A percentile compares a stretch with the other conserved stretches of the same genome.
These are phyloP conservation scores for Neofusicoccum parvum DNA, from an alignment of 2,329 filamentous ascomycete genomes.

Conservation along the genomic window DNA sequence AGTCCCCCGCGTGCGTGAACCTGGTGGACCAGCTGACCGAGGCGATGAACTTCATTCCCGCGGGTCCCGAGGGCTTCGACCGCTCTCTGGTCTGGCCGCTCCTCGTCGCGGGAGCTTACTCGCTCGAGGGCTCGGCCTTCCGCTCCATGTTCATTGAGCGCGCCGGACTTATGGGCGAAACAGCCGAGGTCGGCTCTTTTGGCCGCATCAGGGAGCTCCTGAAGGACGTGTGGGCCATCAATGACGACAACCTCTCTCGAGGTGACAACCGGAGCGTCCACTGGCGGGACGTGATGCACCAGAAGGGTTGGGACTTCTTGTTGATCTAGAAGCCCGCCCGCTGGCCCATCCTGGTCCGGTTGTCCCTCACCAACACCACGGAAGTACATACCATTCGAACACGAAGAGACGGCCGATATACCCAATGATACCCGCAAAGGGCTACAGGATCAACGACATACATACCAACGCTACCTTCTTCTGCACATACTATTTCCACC, in stretches of 20 bases:
- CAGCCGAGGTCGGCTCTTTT: conserved; percentile 80
- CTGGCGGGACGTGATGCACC: conserved; percentile 93
- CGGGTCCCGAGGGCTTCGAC: conserved; percentile 81
- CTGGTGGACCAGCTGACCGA: conserved; percentile 77
- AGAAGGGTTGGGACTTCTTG: conserved; percentile 89
- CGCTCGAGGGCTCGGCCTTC: conserved; percentile 72
- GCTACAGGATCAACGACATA: conserved; percentile 12
- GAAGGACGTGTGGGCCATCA: conserved; percentile 76
- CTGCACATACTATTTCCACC: conserved; percentile 35
- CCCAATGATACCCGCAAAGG: conserved; percentile 17
- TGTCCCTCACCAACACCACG: conserved; percentile 18
- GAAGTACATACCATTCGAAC: conserved; percentile 16
- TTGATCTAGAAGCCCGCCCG: conserved; percentile 64
- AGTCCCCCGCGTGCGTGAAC: conserved; percentile 71
- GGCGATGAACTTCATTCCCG: conserved; percentile 79
- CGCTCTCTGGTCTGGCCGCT: conserved; percentile 92
- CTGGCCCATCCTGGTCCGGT: conserved; percentile 39
- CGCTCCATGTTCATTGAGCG: conserved; percentile 77
- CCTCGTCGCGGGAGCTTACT: conserved; percentile 81
- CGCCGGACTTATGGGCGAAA: conserved; percentile 71
- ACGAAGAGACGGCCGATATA: conserved; percentile 22
- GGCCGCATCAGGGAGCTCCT: conserved; percentile 79
- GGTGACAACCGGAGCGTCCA: conserved; percentile 69
- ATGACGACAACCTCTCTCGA: conserved; percentile 63
- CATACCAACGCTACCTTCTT: conserved; percentile 30